phyloP scores from a whole-genome alignment of 1,284 basidiomycete species.

The Peniophora sp. region DNA sequence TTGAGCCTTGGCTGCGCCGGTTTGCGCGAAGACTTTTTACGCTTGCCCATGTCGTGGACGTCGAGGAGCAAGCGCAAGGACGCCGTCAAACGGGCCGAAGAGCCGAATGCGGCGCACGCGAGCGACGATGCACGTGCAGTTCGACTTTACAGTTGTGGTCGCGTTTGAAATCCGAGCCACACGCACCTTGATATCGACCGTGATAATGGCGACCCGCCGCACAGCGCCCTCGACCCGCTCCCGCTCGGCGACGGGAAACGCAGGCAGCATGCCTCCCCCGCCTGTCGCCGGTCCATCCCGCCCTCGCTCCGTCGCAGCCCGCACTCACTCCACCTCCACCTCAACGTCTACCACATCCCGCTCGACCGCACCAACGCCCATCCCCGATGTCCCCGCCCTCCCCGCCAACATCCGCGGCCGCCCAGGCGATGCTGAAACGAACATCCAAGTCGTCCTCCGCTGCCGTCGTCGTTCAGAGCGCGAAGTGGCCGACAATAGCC shows the following conservation, averaged over 20 bases:
- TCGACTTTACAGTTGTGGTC: too few species aligned
- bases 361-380: slow-evolving; percentile 18
- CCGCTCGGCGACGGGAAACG: slow-evolving; percentile 13
- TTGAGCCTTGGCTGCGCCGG: slow-evolving; percentile 47
- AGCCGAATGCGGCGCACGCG: too few species aligned
- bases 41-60: slow-evolving; percentile 59
- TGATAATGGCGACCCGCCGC: slow-evolving; percentile 43
- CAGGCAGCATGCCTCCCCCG: slow-evolving; percentile 25
- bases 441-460: slow-evolving; percentile 90
- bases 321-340: slow-evolving; percentile 11
- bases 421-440: slow-evolving; percentile 49
- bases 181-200: too few species aligned
- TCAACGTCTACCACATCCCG: slow-evolving; percentile 23
- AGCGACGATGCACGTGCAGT: too few species aligned
- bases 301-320: slow-evolving; percentile 9
- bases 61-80: too few species aligned
- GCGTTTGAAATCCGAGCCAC: too few species aligned
- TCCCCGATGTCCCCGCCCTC: slow-evolving; percentile 4
- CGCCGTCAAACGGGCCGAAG: too few species aligned
- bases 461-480: slow-evolving; percentile 78
- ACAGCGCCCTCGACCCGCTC: slow-evolving; percentile 27
- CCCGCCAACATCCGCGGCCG: slow-evolving; percentile 13
- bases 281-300: slow-evolving; percentile 18
- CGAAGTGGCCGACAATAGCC: slow-evolving; percentile 75
- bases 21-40: slow-evolving; percentile 81